Base-by-base conservation (phyloP, 108 stramenopile species). In the Skeletonema costatum region DNA sequence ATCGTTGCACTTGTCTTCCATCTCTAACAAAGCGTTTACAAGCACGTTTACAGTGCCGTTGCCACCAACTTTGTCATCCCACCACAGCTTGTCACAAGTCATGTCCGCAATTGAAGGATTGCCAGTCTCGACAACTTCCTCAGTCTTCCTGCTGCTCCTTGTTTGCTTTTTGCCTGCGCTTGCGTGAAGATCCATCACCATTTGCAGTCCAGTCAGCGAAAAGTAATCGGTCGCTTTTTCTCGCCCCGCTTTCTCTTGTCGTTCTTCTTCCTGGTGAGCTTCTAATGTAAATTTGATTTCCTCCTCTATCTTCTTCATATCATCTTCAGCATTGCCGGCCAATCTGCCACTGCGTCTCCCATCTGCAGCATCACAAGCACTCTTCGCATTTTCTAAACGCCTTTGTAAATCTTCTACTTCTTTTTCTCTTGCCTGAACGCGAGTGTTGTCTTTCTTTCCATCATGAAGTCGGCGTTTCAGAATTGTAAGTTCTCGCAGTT, bases 311-410 rank as follows among this genome's bases (percentile, higher is more conserved):
- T 73, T 84, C 50, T 63, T 66, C 46, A 89, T 38, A 39, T 92
- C 93, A 56, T 89, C 86, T 62, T 83, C 80, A 32, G 90, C 85
- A 50, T 80, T 89, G 36, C 73, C 73, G 30, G 78, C 88, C 59
- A 95, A 73, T 17, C 93, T 78, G 9, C 91, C 93, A 71, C 89
- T 90, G 62, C 92, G 86, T 59, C 93, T 77, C 36, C 83, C 87
- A 36, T 80, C 74, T 66, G 87, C 85, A 48, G 66, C 76, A 64
- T 78, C 85, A 62, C 83, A 81, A 32, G 82, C 83, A 46, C 68
- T 71, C 69, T 70, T 83, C 10, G 92, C 94, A 68, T 85, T 91
- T 36, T 88, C 88, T 21, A 93, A 70, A 10, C 80, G 73, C 33
- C 85, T 86, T 38, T 85, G 75, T 11, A 93, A 66, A 16, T 89